phyloP scores from a whole-genome alignment of 2,329 filamentous ascomycete genomes.

The Xylariaceae sp. region DNA sequence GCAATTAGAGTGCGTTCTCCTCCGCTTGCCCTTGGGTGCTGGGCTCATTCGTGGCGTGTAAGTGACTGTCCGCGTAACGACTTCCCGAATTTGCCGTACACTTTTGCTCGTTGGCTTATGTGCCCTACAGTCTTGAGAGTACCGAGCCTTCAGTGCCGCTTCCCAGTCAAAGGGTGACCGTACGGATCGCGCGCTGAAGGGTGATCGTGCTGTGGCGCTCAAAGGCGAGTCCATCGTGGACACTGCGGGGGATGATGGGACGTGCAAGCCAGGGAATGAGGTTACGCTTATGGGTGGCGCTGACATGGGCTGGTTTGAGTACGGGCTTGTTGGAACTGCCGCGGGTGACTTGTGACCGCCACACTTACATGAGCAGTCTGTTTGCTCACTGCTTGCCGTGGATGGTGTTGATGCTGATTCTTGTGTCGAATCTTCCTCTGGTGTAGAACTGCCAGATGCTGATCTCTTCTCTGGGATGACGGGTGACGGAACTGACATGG shows the following conservation, averaged over 20 bases:
- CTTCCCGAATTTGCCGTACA: conserved; percentile 79
- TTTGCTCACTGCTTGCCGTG: conserved; percentile 62
- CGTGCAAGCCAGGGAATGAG: conserved; percentile 71
- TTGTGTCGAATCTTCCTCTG: conserved; percentile 52
- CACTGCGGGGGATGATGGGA: conserved; percentile 77
- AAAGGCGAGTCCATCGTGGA: conserved; percentile 73
- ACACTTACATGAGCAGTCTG: conserved; percentile 64
- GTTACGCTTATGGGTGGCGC: conserved; percentile 66
- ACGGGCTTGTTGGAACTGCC: conserved; percentile 55
- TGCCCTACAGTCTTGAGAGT: conserved; percentile 62
- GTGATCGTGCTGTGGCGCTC: conserved; percentile 71
- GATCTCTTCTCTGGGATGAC: conserved; percentile 63
- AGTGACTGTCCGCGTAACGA: conserved; percentile 92
- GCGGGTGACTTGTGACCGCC: conserved; percentile 59
- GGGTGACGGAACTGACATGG: conserved; percentile 77
- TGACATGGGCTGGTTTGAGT: conserved; percentile 63
- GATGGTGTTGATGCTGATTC: conserved; percentile 58
- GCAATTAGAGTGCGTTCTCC: conserved; percentile 61
- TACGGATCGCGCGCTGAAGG: conserved; percentile 71
- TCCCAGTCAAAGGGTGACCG: conserved; percentile 83
- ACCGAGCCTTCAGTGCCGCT: conserved; percentile 70
- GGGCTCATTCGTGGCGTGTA: conserved; percentile 88
- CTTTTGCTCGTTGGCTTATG: conserved; percentile 66
- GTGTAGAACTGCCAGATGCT: conserved; percentile 57
- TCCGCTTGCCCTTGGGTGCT: conserved; percentile 88